Percentiles rank a stretch among this genome's conserved stretches.
phyloP scores from a whole-genome alignment of 441 rosid species.

The Croton setiger region DNA sequence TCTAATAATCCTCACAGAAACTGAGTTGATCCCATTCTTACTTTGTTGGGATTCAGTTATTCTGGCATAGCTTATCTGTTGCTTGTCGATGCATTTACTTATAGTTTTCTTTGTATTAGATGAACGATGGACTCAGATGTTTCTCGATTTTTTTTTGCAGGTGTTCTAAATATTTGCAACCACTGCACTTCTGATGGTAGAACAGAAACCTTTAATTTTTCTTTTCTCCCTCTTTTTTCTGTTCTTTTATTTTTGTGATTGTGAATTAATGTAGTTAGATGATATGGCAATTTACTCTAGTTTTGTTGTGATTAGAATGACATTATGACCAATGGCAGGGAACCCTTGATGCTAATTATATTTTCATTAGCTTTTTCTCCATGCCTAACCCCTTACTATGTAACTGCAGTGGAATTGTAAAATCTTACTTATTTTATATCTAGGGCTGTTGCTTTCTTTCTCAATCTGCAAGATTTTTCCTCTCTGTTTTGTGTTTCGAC shows the following conservation, averaged over 20 bases:
- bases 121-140: conserved; percentile 5
- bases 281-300: conserved; percentile 31
- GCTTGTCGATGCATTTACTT: not conserved
- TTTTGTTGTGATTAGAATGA: conserved; percentile 38
- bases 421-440: conserved; percentile 12
- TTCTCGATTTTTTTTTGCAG: conserved; percentile 36
- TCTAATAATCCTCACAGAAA: too few relatives aligned
- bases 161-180: conserved; percentile 35
- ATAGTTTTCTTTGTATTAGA: conserved; percentile 4
- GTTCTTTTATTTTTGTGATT: conserved; percentile 30
- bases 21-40: not conserved
- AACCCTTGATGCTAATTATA: conserved; percentile 32
- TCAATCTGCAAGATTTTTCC: not conserved
- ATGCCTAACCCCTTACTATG: conserved; percentile 43
- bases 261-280: conserved; percentile 52
- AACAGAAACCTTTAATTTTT: conserved; percentile 29
- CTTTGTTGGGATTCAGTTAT: not conserved
- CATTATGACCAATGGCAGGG: conserved; percentile 45
- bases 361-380: conserved; percentile 19
- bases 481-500: not conserved
- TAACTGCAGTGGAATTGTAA: conserved; percentile 32
- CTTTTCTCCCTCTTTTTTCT: conserved; percentile 2
- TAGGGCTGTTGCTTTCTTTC: conserved; percentile 1
- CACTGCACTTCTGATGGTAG: conserved; percentile 39
- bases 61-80: not conserved